Base-by-base conservation (phyloP, 768 basidiomycete species). In the Naganishia vaughanmartiniae region DNA sequence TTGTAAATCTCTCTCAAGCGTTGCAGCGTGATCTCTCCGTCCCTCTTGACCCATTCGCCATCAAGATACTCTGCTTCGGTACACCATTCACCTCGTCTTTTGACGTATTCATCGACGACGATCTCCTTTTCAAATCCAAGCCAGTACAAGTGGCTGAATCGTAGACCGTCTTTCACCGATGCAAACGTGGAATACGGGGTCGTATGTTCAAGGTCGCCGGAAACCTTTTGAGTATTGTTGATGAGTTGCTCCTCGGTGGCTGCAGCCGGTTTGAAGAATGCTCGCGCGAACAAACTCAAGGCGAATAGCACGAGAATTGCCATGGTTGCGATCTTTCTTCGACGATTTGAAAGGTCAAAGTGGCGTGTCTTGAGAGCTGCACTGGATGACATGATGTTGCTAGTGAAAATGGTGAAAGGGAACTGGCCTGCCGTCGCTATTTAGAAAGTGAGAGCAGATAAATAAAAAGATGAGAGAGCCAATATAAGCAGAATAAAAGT, bases 1-100 rank as follows among this genome's bases (percentile, higher is more conserved):
- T 46, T 28, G n/a, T 26, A 65, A 33, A 46, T 46, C 65, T 65
- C 39, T 7, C 46, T 42, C 11, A 65, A 30, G 28, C 39, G 36
- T 45, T 21, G 21, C 39, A 51, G 30, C n/a, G 30, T 65, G 7
- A 65, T n/a, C 45, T 39, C 36, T 1, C 9, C 30, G 4, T 65
- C n/a, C 6, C 65, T 19, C n/a, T 51, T 45, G 24, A 45, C 1
- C 65, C 65, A 65, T 21, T 28, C 39, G n/a, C 65, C 65, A n/a
- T 65, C 65, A 5, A 51, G 24, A 33, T 65, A 65, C 39, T 65
- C 65, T 19, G 39, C 46, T 26, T 65, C 65, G 17, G 65, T 45
- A 46, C 65, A 65, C 53, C 53, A 54, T 3, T 54, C 53, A 11
- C 53, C n/a, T 24, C 53, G 53, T 30, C 24, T 54, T n/a, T 54